Evolutionary conservation across 1,284 basidiomycete species (phyloP), one percentile per base, ranked within the genome.

Genomic region (Cystobasidium pallidum): DNA sequence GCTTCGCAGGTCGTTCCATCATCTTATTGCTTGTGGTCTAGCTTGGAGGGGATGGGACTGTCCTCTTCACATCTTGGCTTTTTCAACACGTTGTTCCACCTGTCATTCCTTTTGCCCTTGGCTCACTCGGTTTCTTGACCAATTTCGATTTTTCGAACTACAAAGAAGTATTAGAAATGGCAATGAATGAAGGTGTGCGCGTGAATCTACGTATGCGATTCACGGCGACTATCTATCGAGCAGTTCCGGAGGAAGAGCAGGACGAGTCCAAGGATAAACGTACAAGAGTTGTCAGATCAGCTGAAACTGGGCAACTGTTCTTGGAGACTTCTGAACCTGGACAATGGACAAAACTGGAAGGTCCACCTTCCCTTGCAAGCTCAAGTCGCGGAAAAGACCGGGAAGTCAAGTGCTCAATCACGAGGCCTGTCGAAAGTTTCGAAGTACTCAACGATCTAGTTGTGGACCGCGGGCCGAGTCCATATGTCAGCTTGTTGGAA

Each of bases 131-230:
- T 13, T 99, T 99, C 84, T 86, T 99, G 70, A 99, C 96, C 73
- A 97, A 97, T 81, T 99, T 99, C 78, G 93, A 98, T 82, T 99
- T 96, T 80, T 86, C 87, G 47, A 87, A 94, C 79, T 90, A 95
- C 83, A 86, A 88, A 78, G 83, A 87, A 11, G 93, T 94, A 28
- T 89, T 99, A 86, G 91, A 94, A 81, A 88, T 86, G 73, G 92
- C 89, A 15, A 88, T 99, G 75, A 92, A 97, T 79, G 87, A 89
- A 26, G 96, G 96, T 21, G 95, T 99, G 75, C 90, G 95, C 24
- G 94, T 99, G 74, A 99, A 99, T 81, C 85, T 99, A 19, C 90
- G 96, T 66, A 99, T 99, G 96, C 89, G 96, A 11, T 99, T 99
- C 81, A 98, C 94, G 2, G 98, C 95, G 80, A 98, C 95, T 0